Evolutionary conservation across 1,139 yeast genomes (phyloP), one percentile per base, ranked within the genome.

Genomic region (Kurtzmaniella natalensis): DNA sequence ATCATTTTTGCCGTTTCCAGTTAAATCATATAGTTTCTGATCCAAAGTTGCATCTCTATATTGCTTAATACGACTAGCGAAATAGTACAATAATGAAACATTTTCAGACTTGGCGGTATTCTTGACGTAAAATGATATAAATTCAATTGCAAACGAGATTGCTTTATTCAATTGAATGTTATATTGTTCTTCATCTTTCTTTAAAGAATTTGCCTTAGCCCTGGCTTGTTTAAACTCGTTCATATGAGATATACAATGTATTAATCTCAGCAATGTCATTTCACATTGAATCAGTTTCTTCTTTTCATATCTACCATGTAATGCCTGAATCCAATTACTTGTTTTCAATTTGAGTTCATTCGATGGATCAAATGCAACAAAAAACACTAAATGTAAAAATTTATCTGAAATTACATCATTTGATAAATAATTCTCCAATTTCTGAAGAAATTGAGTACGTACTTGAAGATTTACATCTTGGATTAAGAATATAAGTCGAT

Each of bases 51-150:
- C 68, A 58, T 86, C 95, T 38, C 79, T 66, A 46, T 81, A 84
- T 51, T 87, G 94, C 51, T 87, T 88, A 19, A 87, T 72, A 33
- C 95, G 68, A 42, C 86, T 84, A 0, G 94, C 79, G 34, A 86
- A 62, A 52, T 88, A 87, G 51, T 78, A 87, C 5, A 88, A 52
- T 40, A 87, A 57, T 2, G 94, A 81, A 19, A 84, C 65, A 46
- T 86, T 88, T 18, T 81, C 84, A 27, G 73, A 69, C 7, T 70
- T 76, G 1, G 83, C 81, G 34, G 86, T 72, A 6, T 75, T 53
- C 31, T 73, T 78, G 37, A 86, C 57, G 43, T 70, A 83, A 53
- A 76, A 82, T 1, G 75, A 47, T 30, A 88, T 56, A 41, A 80
- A 80, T 31, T 76, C 76, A 36, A 74, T 46, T 0, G 82, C 80